Base-by-base conservation (phyloP, 768 basidiomycete species). In the Suillus brevipes region DNA sequence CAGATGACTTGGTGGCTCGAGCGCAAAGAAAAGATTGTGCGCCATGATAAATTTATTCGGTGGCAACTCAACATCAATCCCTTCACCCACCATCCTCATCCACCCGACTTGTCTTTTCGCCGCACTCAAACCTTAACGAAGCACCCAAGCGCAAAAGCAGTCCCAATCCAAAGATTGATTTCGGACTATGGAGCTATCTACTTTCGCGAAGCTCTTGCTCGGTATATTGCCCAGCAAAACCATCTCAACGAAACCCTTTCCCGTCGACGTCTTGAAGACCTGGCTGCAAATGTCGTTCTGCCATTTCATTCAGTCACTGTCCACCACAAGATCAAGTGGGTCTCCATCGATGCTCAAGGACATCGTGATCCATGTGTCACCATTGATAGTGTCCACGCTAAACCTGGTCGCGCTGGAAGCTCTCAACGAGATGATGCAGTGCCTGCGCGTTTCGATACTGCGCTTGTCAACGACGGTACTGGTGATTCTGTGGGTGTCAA, bases 361-460 rank as follows among this genome's bases (percentile, higher is more conserved):
- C 43, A 45, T n/a, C 20, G 25, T 14, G 18, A 28, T 34, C 59
- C 61, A 63, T 7, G 13, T 0, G 7, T 63, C 14, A 60, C 60
- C 0, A 38, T 64, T 1, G 18, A 20, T 63, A 28, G 31, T 53
- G 7, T 36, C 55, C 31, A 40, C 25, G 49, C 7, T 2, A 23
- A 13, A 12, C 49, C 23, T 0, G 0, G 47, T 23, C 47, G 2
- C 47, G 14, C 47, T 38, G 31, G 28, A 23, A n/a, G n/a, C n/a
- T n/a, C n/a, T 50, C n/a, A n/a, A n/a, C n/a, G n/a, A n/a, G n/a
- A n/a, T n/a, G 16, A 43, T 42, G 53, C 18, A 53, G 3, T 59
- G 2, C 53, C n/a, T 42, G 34, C 23, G 12, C 12, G 7, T 57
- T 31, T 37, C 43, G 52, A 72, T 69, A 49, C 28, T n/a, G n/a